These are phyloP conservation scores for Gautieria morchelliformis DNA, from an alignment of 768 basidiomycete species.

Conservation along the genomic window DNA sequence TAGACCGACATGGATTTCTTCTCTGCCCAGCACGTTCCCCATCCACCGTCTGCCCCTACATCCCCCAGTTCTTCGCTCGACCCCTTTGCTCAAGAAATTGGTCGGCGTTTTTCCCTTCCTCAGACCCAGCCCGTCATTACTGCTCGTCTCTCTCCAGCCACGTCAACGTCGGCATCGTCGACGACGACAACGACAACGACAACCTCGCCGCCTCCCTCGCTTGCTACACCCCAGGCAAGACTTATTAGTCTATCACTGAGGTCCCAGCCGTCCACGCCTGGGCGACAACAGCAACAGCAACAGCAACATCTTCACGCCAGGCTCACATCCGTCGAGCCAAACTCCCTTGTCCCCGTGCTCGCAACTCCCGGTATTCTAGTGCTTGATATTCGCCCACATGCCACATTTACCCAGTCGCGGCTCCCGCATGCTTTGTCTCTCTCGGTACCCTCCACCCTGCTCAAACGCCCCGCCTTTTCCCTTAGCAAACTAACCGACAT, in stretches of 20 bases:
- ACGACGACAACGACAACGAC: slow-evolving; percentile 17
- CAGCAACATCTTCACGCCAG: slow-evolving; percentile 9
- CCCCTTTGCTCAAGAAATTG: slow-evolving; percentile 48
- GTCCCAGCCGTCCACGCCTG: slow-evolving; percentile 1
- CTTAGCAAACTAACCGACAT: slow-evolving; percentile 68
- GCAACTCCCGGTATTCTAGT: slow-evolving; percentile 43
- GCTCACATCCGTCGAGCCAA: slow-evolving; percentile 20
- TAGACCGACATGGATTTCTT: slow-evolving; percentile 6
- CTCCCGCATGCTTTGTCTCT: slow-evolving; percentile 68
- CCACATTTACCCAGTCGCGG: slow-evolving; percentile 57
- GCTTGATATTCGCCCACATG: slow-evolving; percentile 84
- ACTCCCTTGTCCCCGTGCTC: slow-evolving; percentile 23
- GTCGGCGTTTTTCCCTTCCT: slow-evolving; percentile 29
- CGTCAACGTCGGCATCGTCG: slow-evolving; percentile 14
- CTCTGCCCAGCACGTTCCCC: background rate
- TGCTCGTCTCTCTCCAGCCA: slow-evolving; percentile 24
- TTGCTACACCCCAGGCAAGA: slow-evolving; percentile 14
- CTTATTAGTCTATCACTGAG: slow-evolving; percentile 10
- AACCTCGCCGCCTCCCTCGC: slow-evolving; percentile 24
- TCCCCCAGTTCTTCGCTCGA: slow-evolving; percentile 16
- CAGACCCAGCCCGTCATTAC: slow-evolving; percentile 25
- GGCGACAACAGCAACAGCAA: slow-evolving; percentile 4
- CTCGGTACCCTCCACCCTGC: slow-evolving; percentile 87
- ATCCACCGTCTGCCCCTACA: background rate
- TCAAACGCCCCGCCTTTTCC: slow-evolving; percentile 83